Base-by-base conservation (phyloP, 2,329 filamentous ascomycete genomes). In the Botrytis pseudocinerea region DNA sequence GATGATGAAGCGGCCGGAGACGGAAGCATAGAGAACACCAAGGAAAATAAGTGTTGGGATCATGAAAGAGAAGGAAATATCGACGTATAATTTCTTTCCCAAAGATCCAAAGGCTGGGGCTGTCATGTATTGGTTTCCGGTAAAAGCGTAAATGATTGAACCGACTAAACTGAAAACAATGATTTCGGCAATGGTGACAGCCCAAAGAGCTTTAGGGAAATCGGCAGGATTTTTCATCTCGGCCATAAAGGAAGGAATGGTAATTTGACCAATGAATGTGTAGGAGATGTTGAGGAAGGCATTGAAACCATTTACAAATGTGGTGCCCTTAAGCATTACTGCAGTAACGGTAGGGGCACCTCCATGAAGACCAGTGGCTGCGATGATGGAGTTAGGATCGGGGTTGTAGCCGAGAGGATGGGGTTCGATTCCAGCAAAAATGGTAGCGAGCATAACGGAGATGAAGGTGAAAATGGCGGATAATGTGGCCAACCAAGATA, bases 231-330 rank as follows among this genome's bases (percentile, higher is more conserved):
- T 86, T 73, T 85, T 92, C 95, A 98, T 98, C 82, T 98, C 95
- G 5, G 95, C 94, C 76, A 98, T 98, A 84, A 98, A 98, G 78
- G 92, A 95, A 0, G 95, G 95, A 22, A 98, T 87, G 0, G 95
- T 97, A 78, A 97, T 97, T 81, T 98, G 95, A 0, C 95, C 95
- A 77, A 98, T 97, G 80, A 98, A 97, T 0, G 95, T 97, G 82
- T 97, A 98, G 83, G 91, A 93, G 80, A 98, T 98, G 83, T 98
- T 98, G 81, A 98, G 87, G 83, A 97, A 97, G 0, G 95, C 95
- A 70, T 90, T 94, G 87, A 97, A 91, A 35, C 91, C 94, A 4
- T 87, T 85, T 5, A 97, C 93, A 77, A 97, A 97, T 0, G 92
- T 92, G 0, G 93, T 97, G 28, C 91, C 89, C 44, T 75, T 73